Percentiles rank a stretch among this genome's conserved stretches.
Conservation (phyloP, 176 grass and related monocot species). For the Cocos nucifera region DNA sequence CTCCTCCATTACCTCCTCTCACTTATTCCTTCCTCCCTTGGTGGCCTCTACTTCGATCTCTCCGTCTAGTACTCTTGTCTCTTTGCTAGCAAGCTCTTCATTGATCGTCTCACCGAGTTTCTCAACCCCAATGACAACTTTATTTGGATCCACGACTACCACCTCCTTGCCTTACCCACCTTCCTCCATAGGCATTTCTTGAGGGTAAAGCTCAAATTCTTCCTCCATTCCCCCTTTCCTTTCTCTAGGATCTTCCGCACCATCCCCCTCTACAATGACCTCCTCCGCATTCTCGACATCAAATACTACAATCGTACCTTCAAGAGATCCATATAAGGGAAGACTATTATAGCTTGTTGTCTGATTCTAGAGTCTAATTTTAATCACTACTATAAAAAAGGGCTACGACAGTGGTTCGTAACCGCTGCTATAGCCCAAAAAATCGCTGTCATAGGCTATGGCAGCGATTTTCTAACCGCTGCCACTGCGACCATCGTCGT, state of each 20-base stretch:
- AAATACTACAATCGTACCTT: too few species aligned
- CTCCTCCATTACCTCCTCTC: slow-evolving; percentile 39
- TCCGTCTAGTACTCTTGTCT: slow-evolving; percentile 9
- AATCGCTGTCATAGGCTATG: too few species aligned
- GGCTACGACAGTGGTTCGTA: too few species aligned
- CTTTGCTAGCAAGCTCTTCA: slow-evolving; percentile 20
- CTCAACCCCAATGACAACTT: slow-evolving; percentile 26
- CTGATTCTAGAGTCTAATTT: too few species aligned
- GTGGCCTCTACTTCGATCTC: slow-evolving; percentile 12
- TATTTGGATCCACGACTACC: slow-evolving; percentile 43
- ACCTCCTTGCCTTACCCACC: slow-evolving; percentile 28
- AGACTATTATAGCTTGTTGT: too few species aligned
- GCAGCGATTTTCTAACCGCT: too few species aligned
- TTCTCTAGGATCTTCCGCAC: slow-evolving; percentile 22
- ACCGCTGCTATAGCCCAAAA: too few species aligned
- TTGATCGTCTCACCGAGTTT: slow-evolving; percentile 15
- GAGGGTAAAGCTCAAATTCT: slow-evolving; percentile 24
- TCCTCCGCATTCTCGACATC: slow-evolving; percentile 13
- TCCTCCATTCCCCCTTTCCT: slow-evolving; percentile 44
- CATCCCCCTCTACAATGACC: slow-evolving; percentile 14
- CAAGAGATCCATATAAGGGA: too few species aligned
- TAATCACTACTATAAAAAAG: too few species aligned
- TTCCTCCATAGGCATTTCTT: slow-evolving; percentile 29
- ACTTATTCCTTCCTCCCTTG: not conserved
- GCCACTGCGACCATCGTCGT: too few species aligned